Evolutionary conservation across 73 alveolate genomes (phyloP).

Genomic region (Paramecium bursaria): DNA sequence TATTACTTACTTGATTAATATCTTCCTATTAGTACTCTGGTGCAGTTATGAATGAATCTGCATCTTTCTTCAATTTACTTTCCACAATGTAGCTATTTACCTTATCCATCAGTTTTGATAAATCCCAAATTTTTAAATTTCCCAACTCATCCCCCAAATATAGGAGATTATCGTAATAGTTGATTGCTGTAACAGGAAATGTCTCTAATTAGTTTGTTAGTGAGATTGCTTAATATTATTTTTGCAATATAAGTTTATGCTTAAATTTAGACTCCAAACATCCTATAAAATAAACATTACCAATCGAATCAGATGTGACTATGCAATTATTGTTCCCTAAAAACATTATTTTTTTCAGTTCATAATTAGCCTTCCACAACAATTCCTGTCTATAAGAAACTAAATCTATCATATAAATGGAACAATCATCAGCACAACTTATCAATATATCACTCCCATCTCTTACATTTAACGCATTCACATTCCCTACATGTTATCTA

Average conservation of each 20-base stretch:
- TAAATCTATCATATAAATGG: conserved; percentile 90
- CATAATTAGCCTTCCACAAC: conserved; percentile 78
- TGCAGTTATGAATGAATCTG: conserved; percentile 80
- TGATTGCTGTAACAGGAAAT: conserved; percentile 93
- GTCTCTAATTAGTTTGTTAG: conserved; percentile 86
- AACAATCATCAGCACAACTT: conserved; percentile 96
- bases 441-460: conserved; percentile 84
- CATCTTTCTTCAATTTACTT: conserved; percentile 60
- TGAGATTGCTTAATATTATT: conserved; percentile 84
- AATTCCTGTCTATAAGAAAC: conserved; percentile 94
- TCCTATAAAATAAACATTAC: conserved; percentile 93
- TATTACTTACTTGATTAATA: conserved; percentile 70
- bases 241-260: conserved; percentile 81
- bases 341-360: conserved; percentile 91
- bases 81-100: conserved; percentile 80
- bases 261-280: conserved; percentile 84
- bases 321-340: conserved; percentile 85
- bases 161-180: conserved; percentile 83
- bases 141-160: conserved; percentile 98
- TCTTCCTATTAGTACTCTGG: conserved; percentile 72
- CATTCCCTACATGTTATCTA: conserved; percentile 89
- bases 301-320: conserved; percentile 92
- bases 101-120: conserved; percentile 78
- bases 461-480: conserved; percentile 86
- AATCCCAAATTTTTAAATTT: conserved; percentile 92